Evolutionary conservation across 345 rosid species (phyloP).

Genomic region (Camelina neglecta): DNA sequence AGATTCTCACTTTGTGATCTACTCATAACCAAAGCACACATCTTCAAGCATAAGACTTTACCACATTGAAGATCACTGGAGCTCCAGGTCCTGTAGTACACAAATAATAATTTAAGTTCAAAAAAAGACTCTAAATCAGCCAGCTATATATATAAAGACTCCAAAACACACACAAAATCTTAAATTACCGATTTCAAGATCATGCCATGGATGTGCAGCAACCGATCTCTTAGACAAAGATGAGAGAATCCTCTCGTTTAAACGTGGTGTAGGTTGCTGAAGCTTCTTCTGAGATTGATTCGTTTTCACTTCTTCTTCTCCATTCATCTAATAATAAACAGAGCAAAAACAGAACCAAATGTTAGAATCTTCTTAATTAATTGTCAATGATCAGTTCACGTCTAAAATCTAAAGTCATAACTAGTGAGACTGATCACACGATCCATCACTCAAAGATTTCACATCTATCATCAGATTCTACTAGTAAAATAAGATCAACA

Average conservation of each 20-base stretch:
- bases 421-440: background rate
- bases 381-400: background rate
- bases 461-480: conserved; percentile 1
- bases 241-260: conserved; percentile 93
- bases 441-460: conserved; percentile 2
- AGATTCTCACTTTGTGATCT: background rate
- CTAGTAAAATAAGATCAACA: background rate
- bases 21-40: background rate
- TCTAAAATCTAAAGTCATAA: conserved; percentile 1
- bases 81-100: conserved; percentile 83
- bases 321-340: conserved; percentile 44
- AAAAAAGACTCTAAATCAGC: conserved; percentile 17
- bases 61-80: conserved; percentile 80
- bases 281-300: conserved; percentile 26
- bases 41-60: conserved; percentile 46
- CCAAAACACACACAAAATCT: background rate
- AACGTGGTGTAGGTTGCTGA: conserved; percentile 56
- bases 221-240: conserved; percentile 87
- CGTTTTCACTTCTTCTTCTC: conserved; percentile 36
- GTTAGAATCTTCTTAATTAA: background rate
- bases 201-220: conserved; percentile 99
- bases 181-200: conserved; percentile 83
- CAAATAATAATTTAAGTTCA: background rate
- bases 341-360: conserved; percentile 26
- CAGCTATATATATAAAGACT: background rate